These are phyloP conservation scores for Fraxinus albicans DNA, from an alignment of 305 asterid genomes.

Conservation along the genomic window DNA sequence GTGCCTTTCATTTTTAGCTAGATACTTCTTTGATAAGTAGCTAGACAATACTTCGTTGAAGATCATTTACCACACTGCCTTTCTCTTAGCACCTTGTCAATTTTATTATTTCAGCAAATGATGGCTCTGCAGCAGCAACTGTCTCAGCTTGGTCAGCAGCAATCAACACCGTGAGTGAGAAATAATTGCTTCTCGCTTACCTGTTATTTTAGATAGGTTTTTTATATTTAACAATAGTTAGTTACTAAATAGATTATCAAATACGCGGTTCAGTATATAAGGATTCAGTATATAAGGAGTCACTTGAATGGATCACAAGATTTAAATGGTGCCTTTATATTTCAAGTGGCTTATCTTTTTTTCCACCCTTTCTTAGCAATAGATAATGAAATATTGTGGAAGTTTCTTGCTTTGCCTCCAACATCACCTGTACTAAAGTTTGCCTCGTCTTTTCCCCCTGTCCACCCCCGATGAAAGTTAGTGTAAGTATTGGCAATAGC, in stretches of 20 bases:
- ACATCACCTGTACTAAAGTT: neutral
- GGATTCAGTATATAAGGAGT: neutral
- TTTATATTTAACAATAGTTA: neutral
- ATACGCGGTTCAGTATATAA: too few species aligned
- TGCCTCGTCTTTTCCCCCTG: neutral
- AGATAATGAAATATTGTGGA: neutral
- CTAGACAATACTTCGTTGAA: neutral
- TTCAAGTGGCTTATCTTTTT: neutral
- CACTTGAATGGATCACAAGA: neutral
- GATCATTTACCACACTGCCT: neutral
- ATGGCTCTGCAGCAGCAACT: constrained; percentile 56
- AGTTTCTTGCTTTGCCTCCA: neutral
- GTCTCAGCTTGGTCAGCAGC: constrained; percentile 53
- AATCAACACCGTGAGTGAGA: constrained; percentile 54
- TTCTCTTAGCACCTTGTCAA: constrained; percentile 17
- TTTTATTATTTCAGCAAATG: constrained; percentile 53
- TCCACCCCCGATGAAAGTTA: neutral
- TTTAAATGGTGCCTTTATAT: neutral
- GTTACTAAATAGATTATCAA: neutral
- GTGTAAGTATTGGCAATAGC: neutral
- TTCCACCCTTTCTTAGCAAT: neutral
- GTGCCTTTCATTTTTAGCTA: neutral
- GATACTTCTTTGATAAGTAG: neutral
- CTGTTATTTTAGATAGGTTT: neutral
- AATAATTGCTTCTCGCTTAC: neutral